Conservation (phyloP, 495 filamentous ascomycete species). For the Tuber magnatum region DNA sequence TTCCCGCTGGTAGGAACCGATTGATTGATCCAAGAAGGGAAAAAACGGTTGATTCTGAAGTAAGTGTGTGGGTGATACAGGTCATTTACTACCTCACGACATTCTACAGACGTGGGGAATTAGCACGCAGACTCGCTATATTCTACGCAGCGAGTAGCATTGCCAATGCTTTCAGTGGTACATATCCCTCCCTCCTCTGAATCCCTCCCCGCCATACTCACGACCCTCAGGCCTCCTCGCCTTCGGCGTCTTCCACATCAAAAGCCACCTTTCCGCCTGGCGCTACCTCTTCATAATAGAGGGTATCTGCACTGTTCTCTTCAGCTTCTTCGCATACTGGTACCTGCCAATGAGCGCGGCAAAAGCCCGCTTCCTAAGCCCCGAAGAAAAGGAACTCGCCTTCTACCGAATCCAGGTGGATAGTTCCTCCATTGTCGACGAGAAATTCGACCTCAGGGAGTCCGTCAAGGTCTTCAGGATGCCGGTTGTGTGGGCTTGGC, state of each 20-base stretch:
- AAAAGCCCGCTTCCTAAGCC: constrained; percentile 56
- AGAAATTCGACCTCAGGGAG: constrained; percentile 60
- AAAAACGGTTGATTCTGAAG: neutral
- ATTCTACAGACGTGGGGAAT: constrained; percentile 70
- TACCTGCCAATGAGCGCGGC: constrained; percentile 62
- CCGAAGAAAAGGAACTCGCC: constrained; percentile 61
- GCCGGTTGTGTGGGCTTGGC: constrained; percentile 55
- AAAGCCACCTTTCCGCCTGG: constrained; percentile 52
- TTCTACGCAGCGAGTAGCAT: constrained; percentile 74
- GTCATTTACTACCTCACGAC: constrained; percentile 49
- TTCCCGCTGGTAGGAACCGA: constrained; percentile 52
- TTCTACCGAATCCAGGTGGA: constrained; percentile 69
- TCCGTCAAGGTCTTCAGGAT: constrained; percentile 58
- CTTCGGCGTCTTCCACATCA: constrained; percentile 69
- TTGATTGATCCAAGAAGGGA: neutral
- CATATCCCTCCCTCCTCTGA: neutral
- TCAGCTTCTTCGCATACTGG: constrained; percentile 60
- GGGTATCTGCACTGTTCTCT: constrained; percentile 56
- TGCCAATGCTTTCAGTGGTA: constrained; percentile 59
- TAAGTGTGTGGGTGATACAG: neutral
- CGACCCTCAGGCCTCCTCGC: constrained; percentile 54
- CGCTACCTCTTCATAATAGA: constrained; percentile 73
- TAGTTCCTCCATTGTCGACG: constrained; percentile 63
- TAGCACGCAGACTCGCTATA: constrained; percentile 65
- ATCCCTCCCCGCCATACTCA: neutral